phyloP scores from a whole-genome alignment of 169 alveolate genomes.

The Cryptosporidium ubiquitum region DNA sequence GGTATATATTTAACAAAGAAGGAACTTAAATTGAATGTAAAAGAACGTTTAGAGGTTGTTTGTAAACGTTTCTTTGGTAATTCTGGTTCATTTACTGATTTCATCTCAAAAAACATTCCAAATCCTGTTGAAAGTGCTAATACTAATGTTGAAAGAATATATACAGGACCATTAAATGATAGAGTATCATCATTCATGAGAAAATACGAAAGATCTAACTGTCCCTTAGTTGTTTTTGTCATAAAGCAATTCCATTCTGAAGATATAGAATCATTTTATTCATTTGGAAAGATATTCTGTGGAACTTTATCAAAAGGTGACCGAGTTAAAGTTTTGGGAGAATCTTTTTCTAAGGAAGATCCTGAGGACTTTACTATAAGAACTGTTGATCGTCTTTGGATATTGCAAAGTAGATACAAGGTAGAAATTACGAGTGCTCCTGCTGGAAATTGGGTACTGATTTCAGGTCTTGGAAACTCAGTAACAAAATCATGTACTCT shows the following conservation, averaged over 20 bases:
- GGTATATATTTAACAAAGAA: conserved; percentile 92
- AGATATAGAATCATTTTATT: conserved; percentile 91
- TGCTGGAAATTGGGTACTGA: conserved; percentile 95
- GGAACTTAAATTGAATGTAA: conserved; percentile 90
- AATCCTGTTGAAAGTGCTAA: conserved; percentile 85
- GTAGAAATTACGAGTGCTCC: conserved; percentile 84
- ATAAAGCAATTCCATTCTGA: conserved; percentile 94
- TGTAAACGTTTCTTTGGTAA: conserved; percentile 79
- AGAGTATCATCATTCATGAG: conserved; percentile 21
- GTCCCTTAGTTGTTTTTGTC: conserved; percentile 89
- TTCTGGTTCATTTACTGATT: conserved; percentile 89
- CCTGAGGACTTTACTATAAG: conserved; percentile 95
- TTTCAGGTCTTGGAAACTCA: conserved; percentile 95
- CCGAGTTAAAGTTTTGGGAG: conserved; percentile 94
- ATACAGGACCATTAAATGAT: conserved; percentile 78
- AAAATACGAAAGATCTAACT: conserved; percentile 81
- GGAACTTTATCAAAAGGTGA: conserved; percentile 96
- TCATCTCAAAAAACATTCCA: conserved; percentile 85
- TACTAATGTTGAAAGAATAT: conserved; percentile 76
- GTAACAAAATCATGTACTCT: conserved; percentile 91
- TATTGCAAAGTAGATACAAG: conserved; percentile 93
- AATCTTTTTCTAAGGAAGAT: conserved; percentile 92
- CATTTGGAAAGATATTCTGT: conserved; percentile 96
- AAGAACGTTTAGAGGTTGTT: conserved; percentile 79
- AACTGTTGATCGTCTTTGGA: conserved; percentile 90